These are phyloP conservation scores for Xylaria arbuscula DNA, from an alignment of 2,329 filamentous ascomycete species.

Conservation along the genomic window DNA sequence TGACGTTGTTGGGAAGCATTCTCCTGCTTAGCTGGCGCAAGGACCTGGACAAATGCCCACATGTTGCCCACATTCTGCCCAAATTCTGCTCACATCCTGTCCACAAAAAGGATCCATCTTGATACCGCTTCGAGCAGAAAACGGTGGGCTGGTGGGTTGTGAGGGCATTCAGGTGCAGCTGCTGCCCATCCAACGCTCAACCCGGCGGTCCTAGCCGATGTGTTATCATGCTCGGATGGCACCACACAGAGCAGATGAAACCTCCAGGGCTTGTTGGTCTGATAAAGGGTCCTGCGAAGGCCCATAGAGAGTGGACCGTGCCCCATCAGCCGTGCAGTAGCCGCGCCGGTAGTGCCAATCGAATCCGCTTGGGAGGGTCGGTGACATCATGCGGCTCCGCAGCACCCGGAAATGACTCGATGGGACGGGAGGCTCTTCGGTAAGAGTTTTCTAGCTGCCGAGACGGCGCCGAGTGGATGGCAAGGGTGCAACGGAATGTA, in stretches of 20 bases:
- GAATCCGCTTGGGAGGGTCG: constrained; percentile 8
- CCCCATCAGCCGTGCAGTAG: constrained; percentile 30
- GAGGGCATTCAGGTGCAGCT: constrained; percentile 24
- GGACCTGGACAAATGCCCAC: constrained; percentile 13
- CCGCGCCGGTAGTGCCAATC: not conserved
- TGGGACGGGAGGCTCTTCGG: constrained; percentile 30
- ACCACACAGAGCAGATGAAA: constrained; percentile 28
- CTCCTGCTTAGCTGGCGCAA: constrained; percentile 18
- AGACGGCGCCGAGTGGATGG: constrained; percentile 15
- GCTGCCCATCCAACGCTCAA: constrained; percentile 17
- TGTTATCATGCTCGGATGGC: constrained; percentile 14
- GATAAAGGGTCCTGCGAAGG: constrained; percentile 23
- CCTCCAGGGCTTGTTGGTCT: constrained; percentile 27
- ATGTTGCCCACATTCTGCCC: too few relatives aligned
- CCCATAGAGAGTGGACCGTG: constrained; percentile 16
- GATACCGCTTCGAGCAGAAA: not conserved
- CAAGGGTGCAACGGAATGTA: constrained; percentile 13
- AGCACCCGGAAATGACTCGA: constrained; percentile 35
- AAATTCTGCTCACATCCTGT: not conserved
- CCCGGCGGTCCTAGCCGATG: constrained; percentile 27
- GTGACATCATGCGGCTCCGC: constrained; percentile 41
- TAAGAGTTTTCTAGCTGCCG: constrained; percentile 33
- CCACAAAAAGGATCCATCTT: constrained; percentile 28
- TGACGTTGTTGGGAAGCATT: constrained; percentile 29
- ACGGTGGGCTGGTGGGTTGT: constrained; percentile 14